Evolutionary conservation across 2,329 filamentous ascomycete species (phyloP), one percentile per base, ranked within the genome.

Genomic region (Fusarium globosum): DNA sequence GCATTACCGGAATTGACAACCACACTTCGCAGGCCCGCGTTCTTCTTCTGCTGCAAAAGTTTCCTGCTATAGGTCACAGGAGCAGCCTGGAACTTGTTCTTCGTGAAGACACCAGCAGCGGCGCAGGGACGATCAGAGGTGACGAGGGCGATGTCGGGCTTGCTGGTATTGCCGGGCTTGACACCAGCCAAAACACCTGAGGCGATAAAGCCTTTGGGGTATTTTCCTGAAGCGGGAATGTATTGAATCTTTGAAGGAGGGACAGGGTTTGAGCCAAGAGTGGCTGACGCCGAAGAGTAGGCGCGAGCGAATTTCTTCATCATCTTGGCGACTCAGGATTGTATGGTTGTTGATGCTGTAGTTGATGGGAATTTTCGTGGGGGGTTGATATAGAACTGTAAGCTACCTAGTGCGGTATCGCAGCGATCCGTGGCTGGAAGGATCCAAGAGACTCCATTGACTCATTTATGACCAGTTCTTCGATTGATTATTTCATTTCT

Each of bases 81-180:
- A 16, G 96, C 96, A 23, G 96, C 96, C 83, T 98, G 95, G 85
- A 99, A 99, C 83, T 96, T 95, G 86, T 99, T 99, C 83, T 95
- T 97, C 61, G 96, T 99, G 85, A 98, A 98, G 51, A 98, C 95
- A 12, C 95, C 96, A 1, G 95, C 94, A 15, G 93, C 95, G 12
- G 94, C 89, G 82, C 95, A 98, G 61, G 95, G 94, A 59, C 88
- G 88, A 78, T 97, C 94, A 12, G 96, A 98, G 23, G 92, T 91
- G 73, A 99, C 89, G 75, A 99, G 88, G 41, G 95, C 94, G 56
- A 99, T 89, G 81, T 99, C 96, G 38, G 96, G 95, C 83, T 95
- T 95, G 72, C 90, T 93, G 57, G 93, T 97, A 84, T 98, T 98
- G 74, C 92, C 92, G 20, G 95, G 90, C 86, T 99, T 99, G 77